Evolutionary conservation across 2,329 filamentous ascomycete genomes (phyloP).

Genomic region (Microdochium nivale): DNA sequence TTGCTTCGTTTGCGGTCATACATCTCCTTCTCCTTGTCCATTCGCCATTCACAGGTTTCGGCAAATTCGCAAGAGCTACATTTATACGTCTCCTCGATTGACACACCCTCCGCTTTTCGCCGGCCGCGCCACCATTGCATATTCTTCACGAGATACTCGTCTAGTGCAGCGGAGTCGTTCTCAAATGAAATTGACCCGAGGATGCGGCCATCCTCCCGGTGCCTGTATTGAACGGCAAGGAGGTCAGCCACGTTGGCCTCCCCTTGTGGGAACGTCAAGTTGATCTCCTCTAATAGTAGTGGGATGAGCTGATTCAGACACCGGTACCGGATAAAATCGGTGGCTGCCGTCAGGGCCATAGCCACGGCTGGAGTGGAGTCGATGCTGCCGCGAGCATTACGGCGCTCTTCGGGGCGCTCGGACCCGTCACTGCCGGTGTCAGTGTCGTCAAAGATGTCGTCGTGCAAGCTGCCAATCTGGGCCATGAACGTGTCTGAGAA

Average conservation of each 20-base stretch:
- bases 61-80: conserved; percentile 79
- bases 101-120: conserved; percentile 63
- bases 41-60: conserved; percentile 70
- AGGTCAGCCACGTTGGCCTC: conserved; percentile 38
- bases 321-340: conserved; percentile 35
- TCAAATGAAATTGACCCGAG: conserved; percentile 52
- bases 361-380: conserved; percentile 2
- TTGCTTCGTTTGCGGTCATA: conserved; percentile 9
- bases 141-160: conserved; percentile 57
- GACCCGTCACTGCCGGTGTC: conserved; percentile 15
- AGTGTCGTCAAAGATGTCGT: conserved; percentile 51
- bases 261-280: conserved; percentile 43
- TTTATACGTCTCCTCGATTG: conserved; percentile 80
- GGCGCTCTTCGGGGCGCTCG: conserved; percentile 11
- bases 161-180: conserved; percentile 56
- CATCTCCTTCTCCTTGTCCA: conserved; percentile 54
- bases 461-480: conserved; percentile 61
- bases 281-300: conserved; percentile 37
- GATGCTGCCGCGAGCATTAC: not conserved
- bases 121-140: conserved; percentile 86
- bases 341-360: conserved; percentile 9
- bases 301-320: conserved; percentile 37
- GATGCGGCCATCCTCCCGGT: conserved; percentile 40
- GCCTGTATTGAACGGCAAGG: conserved; percentile 45
- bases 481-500: conserved; percentile 78